A percentile compares a stretch with the other conserved stretches of the same genome.
Evolutionary conservation across 805 yeast species (phyloP).

Genomic region (Ogataea trehaloabstinens): DNA sequence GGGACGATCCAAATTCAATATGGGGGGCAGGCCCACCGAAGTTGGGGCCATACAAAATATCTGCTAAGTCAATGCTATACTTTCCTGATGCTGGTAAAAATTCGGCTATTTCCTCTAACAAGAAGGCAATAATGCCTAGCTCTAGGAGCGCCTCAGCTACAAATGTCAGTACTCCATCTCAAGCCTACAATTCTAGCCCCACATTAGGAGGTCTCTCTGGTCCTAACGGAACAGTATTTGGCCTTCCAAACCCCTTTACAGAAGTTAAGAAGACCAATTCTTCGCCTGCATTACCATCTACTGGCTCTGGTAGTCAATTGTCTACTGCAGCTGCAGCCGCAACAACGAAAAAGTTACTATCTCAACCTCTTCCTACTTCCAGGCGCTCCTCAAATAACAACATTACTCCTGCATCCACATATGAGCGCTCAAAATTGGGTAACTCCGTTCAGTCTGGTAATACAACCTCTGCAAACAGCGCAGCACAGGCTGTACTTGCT

Average conservation of each 20-base stretch:
- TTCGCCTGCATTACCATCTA: conserved; percentile 19
- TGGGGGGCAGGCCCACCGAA: conserved; percentile 66
- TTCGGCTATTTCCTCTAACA: conserved; percentile 12
- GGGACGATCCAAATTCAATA: conserved; percentile 49
- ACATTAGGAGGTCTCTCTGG: conserved; percentile 7
- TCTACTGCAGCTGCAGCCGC: conserved; percentile 26
- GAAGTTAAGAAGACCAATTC: conserved; percentile 16
- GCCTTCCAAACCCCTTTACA: conserved; percentile 18
- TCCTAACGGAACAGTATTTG: conserved; percentile 17
- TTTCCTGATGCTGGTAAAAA: conserved; percentile 49
- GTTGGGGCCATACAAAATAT: conserved; percentile 67
- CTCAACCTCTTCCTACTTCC: conserved; percentile 12
- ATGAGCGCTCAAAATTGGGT: neutral
- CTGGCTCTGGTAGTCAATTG: conserved; percentile 7
- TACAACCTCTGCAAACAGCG: conserved; percentile 1
- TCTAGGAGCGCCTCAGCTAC: conserved; percentile 10
- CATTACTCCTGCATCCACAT: neutral
- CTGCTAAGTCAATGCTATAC: conserved; percentile 77
- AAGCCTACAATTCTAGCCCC: conserved; percentile 2
- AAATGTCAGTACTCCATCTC: conserved; percentile 5
- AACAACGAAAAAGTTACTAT: conserved; percentile 16
- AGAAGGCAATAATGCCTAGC: conserved; percentile 5
- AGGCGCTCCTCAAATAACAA: conserved; percentile 7
- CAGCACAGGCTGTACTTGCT: conserved; percentile 1
- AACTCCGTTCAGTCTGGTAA: neutral